Base-by-base conservation (phyloP, 192 early-diverging fungal species). In the Piromyces sp. region DNA sequence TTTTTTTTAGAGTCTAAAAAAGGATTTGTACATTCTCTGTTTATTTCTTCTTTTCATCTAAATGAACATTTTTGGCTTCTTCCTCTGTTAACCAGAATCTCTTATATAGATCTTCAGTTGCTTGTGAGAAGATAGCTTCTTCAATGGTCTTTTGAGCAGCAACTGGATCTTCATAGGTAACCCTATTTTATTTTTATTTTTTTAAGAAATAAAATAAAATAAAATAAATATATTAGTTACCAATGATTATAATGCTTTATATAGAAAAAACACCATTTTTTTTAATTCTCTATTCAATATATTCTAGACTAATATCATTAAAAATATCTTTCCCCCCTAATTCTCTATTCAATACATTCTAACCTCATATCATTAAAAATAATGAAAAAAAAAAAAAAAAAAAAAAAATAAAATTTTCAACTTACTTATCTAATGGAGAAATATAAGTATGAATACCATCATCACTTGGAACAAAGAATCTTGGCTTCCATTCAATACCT, bases 391-490 rank as follows among this genome's bases (percentile, higher is more conserved):
- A 83, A 86, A 31, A 86, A 81, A 30, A 79, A 84, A 30, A 86
- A n/a, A n/a, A n/a, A n/a, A n/a, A n/a, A n/a, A n/a, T n/a, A n/a
- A n/a, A n/a, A n/a, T n/a, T n/a, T n/a, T n/a, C n/a, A n/a, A 80
- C 78, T 37, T 84, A 81, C 42, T 80, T 38, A 79, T 82, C 40
- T 37, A 22, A 42, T 80, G 79, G 51, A 40, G 80, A 83, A 13
- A n/a, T 33, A 68, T 42, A 80, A n/a, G 31, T 40, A n/a, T 68
- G 51, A 68, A 68, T 68, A 68, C 51, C 51, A 68, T 68, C 51
- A 68, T 68, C 51, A 68, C 51, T 68, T 68, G 51, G 51, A 68
- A 68, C 83, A 84, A 95, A 95, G 84, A 91, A 95, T 38, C 91
- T 87, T 30, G 93, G 89, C 11, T 82, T 82, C 87, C 93, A 94